Conservation (phyloP, 129 eudicot genomes). For the Flaveria sonorensis region DNA sequence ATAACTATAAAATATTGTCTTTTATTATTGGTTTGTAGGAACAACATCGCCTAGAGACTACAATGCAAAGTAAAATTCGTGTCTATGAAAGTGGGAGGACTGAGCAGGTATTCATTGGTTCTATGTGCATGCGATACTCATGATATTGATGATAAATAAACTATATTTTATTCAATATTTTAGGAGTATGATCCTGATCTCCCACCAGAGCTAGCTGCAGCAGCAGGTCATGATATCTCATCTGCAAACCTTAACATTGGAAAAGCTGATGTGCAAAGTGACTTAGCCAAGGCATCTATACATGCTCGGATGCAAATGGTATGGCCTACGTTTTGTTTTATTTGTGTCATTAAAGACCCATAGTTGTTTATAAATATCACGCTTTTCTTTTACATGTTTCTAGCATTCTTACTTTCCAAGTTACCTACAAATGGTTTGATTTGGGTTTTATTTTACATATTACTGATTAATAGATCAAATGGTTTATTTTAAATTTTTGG, state of each 20-base stretch:
- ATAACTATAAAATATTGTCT: neutral
- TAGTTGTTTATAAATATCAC: neutral
- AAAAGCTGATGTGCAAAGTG: slow-evolving; percentile 57
- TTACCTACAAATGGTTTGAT: neutral
- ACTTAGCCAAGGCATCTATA: slow-evolving; percentile 52
- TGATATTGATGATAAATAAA: slow-evolving; percentile 12
- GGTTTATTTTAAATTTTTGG: neutral
- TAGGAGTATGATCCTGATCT: slow-evolving; percentile 99
- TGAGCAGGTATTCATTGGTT: slow-evolving; percentile 71
- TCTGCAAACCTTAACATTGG: slow-evolving; percentile 52
- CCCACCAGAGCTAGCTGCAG: slow-evolving; percentile 99
- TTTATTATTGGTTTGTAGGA: slow-evolving; percentile 57
- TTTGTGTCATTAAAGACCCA: neutral
- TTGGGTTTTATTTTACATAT: neutral
- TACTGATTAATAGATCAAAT: neutral
- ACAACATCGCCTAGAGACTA: slow-evolving; percentile 82
- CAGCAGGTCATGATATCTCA: slow-evolving; percentile 79
- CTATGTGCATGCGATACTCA: slow-evolving; percentile 12
- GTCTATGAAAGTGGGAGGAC: slow-evolving; percentile 95
- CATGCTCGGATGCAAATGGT: slow-evolving; percentile 68
- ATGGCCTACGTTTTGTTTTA: slow-evolving; percentile 25
- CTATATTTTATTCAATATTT: slow-evolving; percentile 5
- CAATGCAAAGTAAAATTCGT: slow-evolving; percentile 94
- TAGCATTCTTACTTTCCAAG: neutral
- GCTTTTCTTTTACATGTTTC: slow-evolving; percentile 4